Evolutionary conservation across 2,329 filamentous ascomycete species (phyloP).

Genomic region (Aspergillus pseudoterreus): DNA sequence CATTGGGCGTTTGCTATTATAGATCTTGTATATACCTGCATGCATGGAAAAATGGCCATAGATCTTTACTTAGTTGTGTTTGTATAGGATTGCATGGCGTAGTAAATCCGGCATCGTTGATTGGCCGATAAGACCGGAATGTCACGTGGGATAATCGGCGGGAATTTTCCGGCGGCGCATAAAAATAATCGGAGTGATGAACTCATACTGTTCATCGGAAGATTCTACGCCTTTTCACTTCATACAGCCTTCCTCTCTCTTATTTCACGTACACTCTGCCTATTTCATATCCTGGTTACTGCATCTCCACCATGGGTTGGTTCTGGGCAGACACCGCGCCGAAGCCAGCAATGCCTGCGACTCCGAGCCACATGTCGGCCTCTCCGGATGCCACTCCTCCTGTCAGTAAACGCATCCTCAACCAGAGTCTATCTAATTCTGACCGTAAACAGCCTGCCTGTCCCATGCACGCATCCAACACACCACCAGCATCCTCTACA

Average conservation of each 20-base stretch:
- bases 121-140: background rate
- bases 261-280: background rate
- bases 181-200: conserved; percentile 3
- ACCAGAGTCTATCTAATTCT: conserved; percentile 9
- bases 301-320: conserved; percentile 58
- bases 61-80: no score
- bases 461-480: conserved; percentile 61
- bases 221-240: background rate
- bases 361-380: conserved; percentile 47
- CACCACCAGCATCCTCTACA: conserved; percentile 27
- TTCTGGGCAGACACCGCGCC: conserved; percentile 61
- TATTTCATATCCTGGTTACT: background rate
- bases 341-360: conserved; percentile 33
- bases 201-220: background rate
- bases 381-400: conserved; percentile 50
- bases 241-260: background rate
- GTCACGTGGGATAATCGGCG: conserved; percentile 5
- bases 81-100: no score
- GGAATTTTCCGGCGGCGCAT: conserved; percentile 5
- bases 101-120: conserved; percentile 7
- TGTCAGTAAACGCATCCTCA: conserved; percentile 37
- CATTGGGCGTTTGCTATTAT: no score
- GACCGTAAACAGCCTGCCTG: conserved; percentile 56
- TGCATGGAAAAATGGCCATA: no score
- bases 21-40: no score